Evolutionary conservation across 2,329 filamentous ascomycete genomes (phyloP).

Genomic region (Teratosphaeria nubilosa): DNA sequence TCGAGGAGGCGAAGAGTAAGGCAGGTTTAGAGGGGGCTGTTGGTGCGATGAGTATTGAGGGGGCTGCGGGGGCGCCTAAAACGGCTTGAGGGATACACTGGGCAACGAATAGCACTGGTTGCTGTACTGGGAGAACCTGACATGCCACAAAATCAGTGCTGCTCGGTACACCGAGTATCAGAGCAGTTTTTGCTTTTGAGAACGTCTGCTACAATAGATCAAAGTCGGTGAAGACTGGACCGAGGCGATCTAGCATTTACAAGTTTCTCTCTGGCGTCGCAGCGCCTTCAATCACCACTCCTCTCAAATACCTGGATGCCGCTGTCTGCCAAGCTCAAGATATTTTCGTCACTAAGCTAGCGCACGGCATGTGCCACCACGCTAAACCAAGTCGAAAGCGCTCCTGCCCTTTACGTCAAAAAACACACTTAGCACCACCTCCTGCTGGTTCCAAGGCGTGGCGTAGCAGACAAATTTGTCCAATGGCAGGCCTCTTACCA

Average conservation of each 20-base stretch:
- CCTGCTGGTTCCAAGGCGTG: not conserved
- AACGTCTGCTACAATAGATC: not conserved
- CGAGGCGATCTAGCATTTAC: too few species aligned
- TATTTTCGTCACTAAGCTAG: too few species aligned
- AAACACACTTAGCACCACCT: too few species aligned
- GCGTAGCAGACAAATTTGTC: not conserved
- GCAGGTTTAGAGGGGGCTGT: slow-evolving; percentile 12
- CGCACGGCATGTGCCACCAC: not conserved
- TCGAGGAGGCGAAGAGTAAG: slow-evolving; percentile 20
- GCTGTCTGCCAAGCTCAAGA: too few species aligned
- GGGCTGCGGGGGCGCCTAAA: not conserved
- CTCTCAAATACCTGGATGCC: too few species aligned
- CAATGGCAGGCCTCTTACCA: not conserved
- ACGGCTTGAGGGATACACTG: not conserved
- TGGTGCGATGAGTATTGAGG: slow-evolving; percentile 13
- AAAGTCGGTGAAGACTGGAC: too few species aligned
- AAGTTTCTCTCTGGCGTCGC: too few species aligned
- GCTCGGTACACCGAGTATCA: too few species aligned
- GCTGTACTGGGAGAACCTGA: not conserved
- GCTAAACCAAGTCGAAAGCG: not conserved
- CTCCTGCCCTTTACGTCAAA: not conserved
- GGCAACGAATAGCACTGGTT: not conserved
- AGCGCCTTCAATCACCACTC: too few species aligned
- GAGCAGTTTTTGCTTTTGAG: not conserved
- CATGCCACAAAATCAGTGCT: not conserved